Evolutionary conservation across 1,284 basidiomycete species (phyloP).

Genomic region (Xerocomus alliaceus): DNA sequence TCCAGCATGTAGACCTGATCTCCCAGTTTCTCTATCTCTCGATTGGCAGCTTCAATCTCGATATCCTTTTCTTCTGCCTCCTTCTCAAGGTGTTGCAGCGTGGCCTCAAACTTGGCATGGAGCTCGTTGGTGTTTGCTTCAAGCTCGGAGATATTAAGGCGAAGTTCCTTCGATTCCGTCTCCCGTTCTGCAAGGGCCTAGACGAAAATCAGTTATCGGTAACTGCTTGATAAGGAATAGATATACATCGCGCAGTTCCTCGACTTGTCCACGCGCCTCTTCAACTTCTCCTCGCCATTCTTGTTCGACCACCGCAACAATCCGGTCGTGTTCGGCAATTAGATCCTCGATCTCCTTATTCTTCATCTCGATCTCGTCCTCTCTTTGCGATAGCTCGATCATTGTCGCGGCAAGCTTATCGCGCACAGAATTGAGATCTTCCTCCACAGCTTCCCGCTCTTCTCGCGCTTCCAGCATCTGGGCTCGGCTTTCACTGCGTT

Average conservation of each 20-base stretch:
- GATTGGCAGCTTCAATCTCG: conserved; percentile 69
- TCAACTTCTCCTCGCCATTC: conserved; percentile 83
- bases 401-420: conserved; percentile 79
- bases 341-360: conserved; percentile 74
- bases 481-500: conserved; percentile 73
- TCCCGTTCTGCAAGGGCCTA: conserved; percentile 79
- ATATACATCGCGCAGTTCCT: conserved; percentile 78
- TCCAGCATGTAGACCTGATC: conserved; percentile 67
- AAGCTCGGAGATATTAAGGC: conserved; percentile 73
- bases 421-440: conserved; percentile 71
- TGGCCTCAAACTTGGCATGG: conserved; percentile 75
- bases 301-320: conserved; percentile 72
- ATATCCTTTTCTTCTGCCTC: conserved; percentile 75
- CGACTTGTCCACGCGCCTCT: conserved; percentile 70
- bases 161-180: conserved; percentile 73
- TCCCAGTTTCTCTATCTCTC: conserved; percentile 76
- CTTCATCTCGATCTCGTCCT: conserved; percentile 81
- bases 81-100: conserved; percentile 73
- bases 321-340: conserved; percentile 68
- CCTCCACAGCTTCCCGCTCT: conserved; percentile 74
- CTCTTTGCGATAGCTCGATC: conserved; percentile 83
- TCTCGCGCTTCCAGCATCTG: conserved; percentile 72
- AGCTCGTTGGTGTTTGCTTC: conserved; percentile 74
- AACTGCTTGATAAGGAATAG: not conserved
- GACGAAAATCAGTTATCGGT: conserved; percentile 9